These are phyloP conservation scores for Gaultheria prostrata DNA, from an alignment of 148 eudicot species.

Conservation along the genomic window DNA sequence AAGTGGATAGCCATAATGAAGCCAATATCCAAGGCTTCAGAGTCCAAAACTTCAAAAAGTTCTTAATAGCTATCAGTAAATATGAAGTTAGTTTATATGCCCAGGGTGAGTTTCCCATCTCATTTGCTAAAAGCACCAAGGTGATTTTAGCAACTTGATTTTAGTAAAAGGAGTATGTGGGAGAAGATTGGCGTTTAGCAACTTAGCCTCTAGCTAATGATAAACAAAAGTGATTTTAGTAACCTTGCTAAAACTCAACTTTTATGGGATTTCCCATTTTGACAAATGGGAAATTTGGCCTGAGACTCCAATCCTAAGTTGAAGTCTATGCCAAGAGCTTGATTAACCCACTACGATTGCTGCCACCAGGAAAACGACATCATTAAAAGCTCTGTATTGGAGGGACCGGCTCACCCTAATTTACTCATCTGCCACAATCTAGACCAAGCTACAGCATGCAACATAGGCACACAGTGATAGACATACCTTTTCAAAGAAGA, in stretches of 20 bases:
- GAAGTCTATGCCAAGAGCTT: not conserved
- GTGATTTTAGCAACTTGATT: no score
- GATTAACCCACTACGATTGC: not conserved
- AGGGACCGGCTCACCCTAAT: not conserved
- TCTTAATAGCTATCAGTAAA: not conserved
- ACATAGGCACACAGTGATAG: conserved; percentile 9
- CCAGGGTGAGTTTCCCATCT: no score
- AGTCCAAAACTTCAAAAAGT: not conserved
- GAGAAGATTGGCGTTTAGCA: no score
- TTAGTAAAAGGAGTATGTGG: no score
- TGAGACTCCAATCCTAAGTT: not conserved
- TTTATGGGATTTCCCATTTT: no score
- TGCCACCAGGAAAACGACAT: not conserved
- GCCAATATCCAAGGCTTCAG: not conserved
- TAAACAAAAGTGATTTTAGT: no score
- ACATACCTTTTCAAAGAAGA: conserved; percentile 74
- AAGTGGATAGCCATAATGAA: not conserved
- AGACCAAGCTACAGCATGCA: conserved; percentile 5
- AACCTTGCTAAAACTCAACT: no score
- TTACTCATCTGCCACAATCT: not conserved
- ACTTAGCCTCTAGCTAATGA: no score
- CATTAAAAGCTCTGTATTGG: not conserved
- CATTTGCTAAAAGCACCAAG: no score
- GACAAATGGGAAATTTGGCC: no score
- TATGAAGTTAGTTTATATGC: not conserved